phyloP scores from a whole-genome alignment of 2,329 filamentous ascomycete genomes.

The Orbilia brochopaga region DNA sequence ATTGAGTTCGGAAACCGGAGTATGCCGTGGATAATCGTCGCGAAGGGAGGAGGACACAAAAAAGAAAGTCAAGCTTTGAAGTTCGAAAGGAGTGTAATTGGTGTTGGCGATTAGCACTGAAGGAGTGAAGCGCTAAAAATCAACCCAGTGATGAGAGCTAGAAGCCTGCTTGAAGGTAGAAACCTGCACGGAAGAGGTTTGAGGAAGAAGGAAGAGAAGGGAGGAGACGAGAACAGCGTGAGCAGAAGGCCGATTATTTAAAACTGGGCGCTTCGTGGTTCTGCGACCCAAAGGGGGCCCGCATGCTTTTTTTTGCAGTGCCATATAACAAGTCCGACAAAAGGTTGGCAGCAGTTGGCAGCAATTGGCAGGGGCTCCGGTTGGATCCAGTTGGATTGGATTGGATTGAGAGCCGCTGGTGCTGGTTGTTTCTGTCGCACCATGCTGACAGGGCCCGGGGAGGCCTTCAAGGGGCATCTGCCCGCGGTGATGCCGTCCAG shows the following conservation, averaged over 20 bases:
- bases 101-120: constrained; percentile 43
- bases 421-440: not conserved
- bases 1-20: not conserved
- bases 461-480: too few species aligned
- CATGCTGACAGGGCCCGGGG: not conserved
- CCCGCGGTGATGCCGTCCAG: too few species aligned
- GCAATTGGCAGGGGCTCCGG: not conserved
- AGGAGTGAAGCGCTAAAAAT: constrained; percentile 49
- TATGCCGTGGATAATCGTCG: constrained; percentile 20
- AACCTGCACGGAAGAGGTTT: constrained; percentile 47
- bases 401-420: too few species aligned
- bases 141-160: constrained; percentile 49
- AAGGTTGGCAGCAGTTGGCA: too few species aligned
- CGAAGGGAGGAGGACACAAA: constrained; percentile 31
- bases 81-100: constrained; percentile 49
- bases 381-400: not conserved
- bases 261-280: constrained; percentile 46
- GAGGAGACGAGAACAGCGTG: constrained; percentile 2
- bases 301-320: too few species aligned
- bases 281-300: not conserved
- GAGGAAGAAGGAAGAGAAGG: constrained; percentile 26
- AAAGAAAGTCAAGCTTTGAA: constrained; percentile 17
- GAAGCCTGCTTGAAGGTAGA: constrained; percentile 45
- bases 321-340: too few species aligned
- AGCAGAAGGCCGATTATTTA: constrained; percentile 49